phyloP scores from a whole-genome alignment of 2,329 filamentous ascomycete species.

The Phaeophleospora eucalypticola region DNA sequence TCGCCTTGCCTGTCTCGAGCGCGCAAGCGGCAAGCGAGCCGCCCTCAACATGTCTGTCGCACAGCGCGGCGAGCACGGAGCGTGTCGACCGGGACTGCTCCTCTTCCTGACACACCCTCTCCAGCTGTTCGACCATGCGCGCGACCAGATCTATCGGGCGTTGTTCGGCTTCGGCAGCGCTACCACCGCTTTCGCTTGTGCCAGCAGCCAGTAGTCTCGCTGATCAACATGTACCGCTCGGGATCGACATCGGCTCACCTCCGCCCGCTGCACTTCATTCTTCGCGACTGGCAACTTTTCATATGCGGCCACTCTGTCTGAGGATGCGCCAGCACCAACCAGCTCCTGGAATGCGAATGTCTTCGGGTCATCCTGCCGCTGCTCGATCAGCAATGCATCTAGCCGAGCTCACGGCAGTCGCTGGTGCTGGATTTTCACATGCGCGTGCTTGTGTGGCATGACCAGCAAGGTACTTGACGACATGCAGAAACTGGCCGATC shows the following conservation, averaged over 20 bases:
- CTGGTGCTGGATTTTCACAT: background rate
- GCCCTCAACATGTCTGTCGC: background rate
- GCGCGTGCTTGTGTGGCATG: background rate
- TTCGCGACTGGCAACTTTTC: background rate
- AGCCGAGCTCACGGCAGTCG: no score
- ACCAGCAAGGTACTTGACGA: background rate
- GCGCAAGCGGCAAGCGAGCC: background rate
- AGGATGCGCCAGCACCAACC: background rate
- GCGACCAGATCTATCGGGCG: background rate
- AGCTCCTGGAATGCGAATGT: background rate
- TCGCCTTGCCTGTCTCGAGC: background rate
- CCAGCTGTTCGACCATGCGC: background rate
- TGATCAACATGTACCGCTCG: background rate
- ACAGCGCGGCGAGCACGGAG: background rate
- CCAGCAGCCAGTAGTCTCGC: background rate
- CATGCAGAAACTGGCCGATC: no score
- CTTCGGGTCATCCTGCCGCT: background rate
- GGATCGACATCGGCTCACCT: background rate
- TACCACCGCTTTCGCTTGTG: background rate
- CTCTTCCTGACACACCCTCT: background rate
- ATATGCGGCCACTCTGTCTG: background rate
- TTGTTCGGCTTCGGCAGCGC: background rate
- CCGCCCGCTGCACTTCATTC: background rate
- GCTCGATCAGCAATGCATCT: background rate
- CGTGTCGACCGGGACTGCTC: background rate